Percentiles rank a stretch among this genome's conserved stretches.
phyloP scores from a whole-genome alignment of 2,329 filamentous ascomycete species.

The Boeremia lycopersici region DNA sequence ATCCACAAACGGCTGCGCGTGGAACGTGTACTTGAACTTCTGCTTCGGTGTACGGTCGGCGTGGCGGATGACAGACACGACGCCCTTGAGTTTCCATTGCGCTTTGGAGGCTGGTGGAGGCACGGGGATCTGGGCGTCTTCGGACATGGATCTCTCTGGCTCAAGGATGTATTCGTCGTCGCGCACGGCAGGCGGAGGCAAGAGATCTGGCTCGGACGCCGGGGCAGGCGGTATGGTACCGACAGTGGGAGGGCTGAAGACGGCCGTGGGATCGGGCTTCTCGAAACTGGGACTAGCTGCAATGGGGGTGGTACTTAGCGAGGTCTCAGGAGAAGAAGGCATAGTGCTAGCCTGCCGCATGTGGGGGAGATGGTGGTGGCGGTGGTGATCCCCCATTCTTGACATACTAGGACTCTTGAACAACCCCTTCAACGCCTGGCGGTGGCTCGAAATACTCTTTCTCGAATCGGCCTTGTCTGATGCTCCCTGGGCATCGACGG shows the following conservation, averaged over 20 bases:
- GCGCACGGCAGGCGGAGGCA: constrained; percentile 33
- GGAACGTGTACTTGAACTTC: constrained; percentile 99
- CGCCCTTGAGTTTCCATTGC: constrained; percentile 97
- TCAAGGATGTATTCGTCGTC: constrained; percentile 31
- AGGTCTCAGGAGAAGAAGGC: constrained; percentile 55
- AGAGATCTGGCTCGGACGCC: constrained; percentile 42
- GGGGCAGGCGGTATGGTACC: constrained; percentile 24
- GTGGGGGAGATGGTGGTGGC: constrained; percentile 47
- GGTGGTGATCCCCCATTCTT: constrained; percentile 56
- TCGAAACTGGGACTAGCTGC: constrained; percentile 53
- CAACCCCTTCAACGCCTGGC: constrained; percentile 60
- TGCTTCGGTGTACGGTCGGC: constrained; percentile 98
- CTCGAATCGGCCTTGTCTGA: constrained; percentile 29
- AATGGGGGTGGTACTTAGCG: constrained; percentile 49
- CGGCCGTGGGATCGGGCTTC: constrained; percentile 33
- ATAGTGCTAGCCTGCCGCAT: constrained; percentile 43
- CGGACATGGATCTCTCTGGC: constrained; percentile 35
- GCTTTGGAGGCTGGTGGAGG: constrained; percentile 73
- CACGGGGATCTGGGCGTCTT: constrained; percentile 42
- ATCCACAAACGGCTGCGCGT: constrained; percentile 94
- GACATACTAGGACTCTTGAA: constrained; percentile 70
- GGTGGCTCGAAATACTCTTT: constrained; percentile 48
- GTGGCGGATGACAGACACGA: constrained; percentile 94
- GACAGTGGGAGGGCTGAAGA: constrained; percentile 24
- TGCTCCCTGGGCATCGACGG: constrained; percentile 43